Percentiles rank a stretch among this genome's conserved stretches.
Evolutionary conservation across 2,329 filamentous ascomycete species (phyloP).

Genomic region (Penicillium brasilianum): DNA sequence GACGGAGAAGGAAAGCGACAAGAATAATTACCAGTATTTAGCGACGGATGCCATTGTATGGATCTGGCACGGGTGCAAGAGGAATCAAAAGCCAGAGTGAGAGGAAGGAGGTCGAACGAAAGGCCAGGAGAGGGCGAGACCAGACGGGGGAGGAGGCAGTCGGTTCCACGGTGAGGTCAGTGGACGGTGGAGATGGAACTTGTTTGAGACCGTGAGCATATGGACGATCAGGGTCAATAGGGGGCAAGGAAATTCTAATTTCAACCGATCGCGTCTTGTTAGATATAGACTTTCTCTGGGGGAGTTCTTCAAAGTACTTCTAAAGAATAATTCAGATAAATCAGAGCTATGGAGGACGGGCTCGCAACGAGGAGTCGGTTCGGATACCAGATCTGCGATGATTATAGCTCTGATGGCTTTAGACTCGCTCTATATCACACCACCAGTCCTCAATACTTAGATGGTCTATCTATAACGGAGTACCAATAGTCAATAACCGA

Average conservation of each 20-base stretch:
- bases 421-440: no score
- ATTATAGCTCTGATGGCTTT: no score
- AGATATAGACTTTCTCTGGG: neutral
- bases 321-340: no score
- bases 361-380: conserved; percentile 1
- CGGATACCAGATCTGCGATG: neutral
- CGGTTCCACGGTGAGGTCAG: conserved; percentile 26
- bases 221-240: neutral
- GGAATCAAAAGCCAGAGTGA: neutral
- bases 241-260: neutral
- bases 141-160: conserved; percentile 5
- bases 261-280: neutral
- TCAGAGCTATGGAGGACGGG: no score
- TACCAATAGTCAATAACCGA: no score
- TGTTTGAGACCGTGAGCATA: neutral
- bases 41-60: conserved; percentile 6
- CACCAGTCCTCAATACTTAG: no score
- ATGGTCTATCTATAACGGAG: no score
- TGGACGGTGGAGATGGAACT: conserved; percentile 14
- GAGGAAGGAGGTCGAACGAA: neutral
- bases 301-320: neutral
- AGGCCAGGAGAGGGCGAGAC: conserved; percentile 10
- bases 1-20: neutral
- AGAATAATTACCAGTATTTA: neutral
- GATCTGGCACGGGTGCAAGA: neutral